Conservation (phyloP, 768 basidiomycete genomes). For the Kwoniella sp. region DNA sequence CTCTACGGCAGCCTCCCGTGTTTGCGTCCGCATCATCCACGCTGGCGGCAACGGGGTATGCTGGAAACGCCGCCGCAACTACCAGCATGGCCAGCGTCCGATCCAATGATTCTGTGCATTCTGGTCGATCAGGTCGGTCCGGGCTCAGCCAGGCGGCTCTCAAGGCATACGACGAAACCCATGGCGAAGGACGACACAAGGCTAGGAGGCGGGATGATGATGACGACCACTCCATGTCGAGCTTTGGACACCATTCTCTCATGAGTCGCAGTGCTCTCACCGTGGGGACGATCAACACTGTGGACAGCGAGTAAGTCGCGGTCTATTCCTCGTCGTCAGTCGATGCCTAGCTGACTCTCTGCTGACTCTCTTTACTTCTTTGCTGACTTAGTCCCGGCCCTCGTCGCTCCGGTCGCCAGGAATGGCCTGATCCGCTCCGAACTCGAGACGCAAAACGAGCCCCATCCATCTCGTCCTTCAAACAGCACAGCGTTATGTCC, state of each 20-base stretch:
- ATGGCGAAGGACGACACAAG: conserved; percentile 46
- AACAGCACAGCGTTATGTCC: conserved; percentile 36
- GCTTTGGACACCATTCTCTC: conserved; percentile 41
- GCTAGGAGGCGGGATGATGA: conserved; percentile 54
- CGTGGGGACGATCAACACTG: conserved; percentile 52
- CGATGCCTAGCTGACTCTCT: too few relatives aligned
- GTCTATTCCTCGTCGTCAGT: too few relatives aligned
- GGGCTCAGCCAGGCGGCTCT: conserved; percentile 24
- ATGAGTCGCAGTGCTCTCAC: conserved; percentile 47
- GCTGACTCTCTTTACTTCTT: too few relatives aligned
- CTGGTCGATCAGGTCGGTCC: conserved; percentile 15
- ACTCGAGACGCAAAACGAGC: conserved; percentile 32
- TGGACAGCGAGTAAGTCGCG: conserved; percentile 55
- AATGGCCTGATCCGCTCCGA: conserved; percentile 32
- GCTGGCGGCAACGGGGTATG: too few relatives aligned
- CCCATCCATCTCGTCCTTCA: conserved; percentile 40
- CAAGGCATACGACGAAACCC: conserved; percentile 23
- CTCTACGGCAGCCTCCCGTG: neutral
- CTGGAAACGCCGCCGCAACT: conserved; percentile 9
- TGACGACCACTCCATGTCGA: conserved; percentile 55
- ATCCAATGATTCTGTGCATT: conserved; percentile 25
- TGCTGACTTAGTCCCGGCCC: conserved; percentile 52
- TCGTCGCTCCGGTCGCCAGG: conserved; percentile 32
- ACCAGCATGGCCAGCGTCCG: conserved; percentile 14
- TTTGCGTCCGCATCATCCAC: conserved; percentile 4